Conservation (phyloP, 2,329 filamentous ascomycete genomes). For the Lomentospora prolificans region DNA sequence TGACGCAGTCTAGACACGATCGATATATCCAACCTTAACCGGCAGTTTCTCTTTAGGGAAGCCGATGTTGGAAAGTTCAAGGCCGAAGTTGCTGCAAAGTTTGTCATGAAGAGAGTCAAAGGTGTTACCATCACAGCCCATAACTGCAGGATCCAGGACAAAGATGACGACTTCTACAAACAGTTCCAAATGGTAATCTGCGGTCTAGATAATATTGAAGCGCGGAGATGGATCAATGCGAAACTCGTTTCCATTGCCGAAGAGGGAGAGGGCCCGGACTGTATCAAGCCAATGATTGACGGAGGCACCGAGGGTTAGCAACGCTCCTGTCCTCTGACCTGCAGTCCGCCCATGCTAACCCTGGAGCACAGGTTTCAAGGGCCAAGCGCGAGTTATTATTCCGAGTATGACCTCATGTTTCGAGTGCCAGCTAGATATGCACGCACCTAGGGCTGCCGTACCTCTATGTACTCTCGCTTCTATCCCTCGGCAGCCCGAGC, state of each 20-base stretch:
- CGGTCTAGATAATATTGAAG: conserved; percentile 93
- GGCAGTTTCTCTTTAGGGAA: conserved; percentile 91
- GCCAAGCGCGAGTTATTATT: conserved; percentile 84
- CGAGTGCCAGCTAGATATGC: conserved; percentile 97
- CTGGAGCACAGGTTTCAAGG: conserved; percentile 68
- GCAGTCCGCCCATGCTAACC: not conserved
- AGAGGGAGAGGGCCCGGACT: conserved; percentile 62
- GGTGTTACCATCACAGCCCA: conserved; percentile 90
- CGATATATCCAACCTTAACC: conserved; percentile 95
- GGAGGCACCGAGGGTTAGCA: conserved; percentile 76
- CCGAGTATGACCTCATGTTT: conserved; percentile 93
- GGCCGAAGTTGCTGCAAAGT: conserved; percentile 82
- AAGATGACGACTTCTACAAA: conserved; percentile 92
- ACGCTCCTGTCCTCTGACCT: no score
- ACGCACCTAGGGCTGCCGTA: conserved; percentile 92
- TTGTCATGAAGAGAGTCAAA: conserved; percentile 81
- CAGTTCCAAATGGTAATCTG: conserved; percentile 92
- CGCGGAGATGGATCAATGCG: conserved; percentile 96
- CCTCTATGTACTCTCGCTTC: conserved; percentile 93
- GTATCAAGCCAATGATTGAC: conserved; percentile 86
- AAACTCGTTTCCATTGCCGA: conserved; percentile 88
- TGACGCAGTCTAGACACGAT: conserved; percentile 63
- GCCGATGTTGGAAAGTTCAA: conserved; percentile 88
- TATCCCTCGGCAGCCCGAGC: conserved; percentile 92
- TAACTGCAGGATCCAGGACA: conserved; percentile 93